phyloP scores from a whole-genome alignment of 805 yeast species.

The Lipomyces chichibuensis region DNA sequence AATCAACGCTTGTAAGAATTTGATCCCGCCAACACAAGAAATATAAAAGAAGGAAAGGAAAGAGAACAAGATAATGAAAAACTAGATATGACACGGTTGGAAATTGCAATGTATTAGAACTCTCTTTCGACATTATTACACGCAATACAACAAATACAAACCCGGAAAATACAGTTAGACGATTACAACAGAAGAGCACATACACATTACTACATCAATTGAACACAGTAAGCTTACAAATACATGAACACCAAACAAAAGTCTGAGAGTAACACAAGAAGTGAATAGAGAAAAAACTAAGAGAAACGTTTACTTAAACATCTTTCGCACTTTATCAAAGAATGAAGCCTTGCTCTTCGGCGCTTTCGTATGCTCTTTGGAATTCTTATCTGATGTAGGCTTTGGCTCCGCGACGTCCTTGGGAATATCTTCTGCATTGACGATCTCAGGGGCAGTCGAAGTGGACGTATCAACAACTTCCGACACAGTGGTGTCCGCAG shows the following conservation, averaged over 20 bases:
- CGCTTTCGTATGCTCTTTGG: not conserved
- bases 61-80: not conserved
- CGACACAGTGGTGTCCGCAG: conserved; percentile 8
- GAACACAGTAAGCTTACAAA: not conserved
- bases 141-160: conserved; percentile 1
- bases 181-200: not conserved
- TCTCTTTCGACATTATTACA: conserved; percentile 1
- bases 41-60: not conserved
- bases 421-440: conserved; percentile 10
- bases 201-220: not conserved
- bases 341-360: conserved; percentile 10
- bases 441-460: conserved; percentile 13
- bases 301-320: conserved; percentile 9
- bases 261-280: not conserved
- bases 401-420: not conserved
- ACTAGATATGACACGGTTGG: not conserved
- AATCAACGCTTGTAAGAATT: not conserved
- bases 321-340: conserved; percentile 24
- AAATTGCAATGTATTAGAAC: not conserved
- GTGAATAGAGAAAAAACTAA: not conserved
- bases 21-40: not conserved
- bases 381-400: not conserved
- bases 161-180: not conserved
- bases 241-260: not conserved
- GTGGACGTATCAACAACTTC: conserved; percentile 8